Percentiles rank a stretch among this genome's conserved stretches.
phyloP scores from a whole-genome alignment of 495 filamentous ascomycete genomes.

The Hyaloscypha hepaticicola region DNA sequence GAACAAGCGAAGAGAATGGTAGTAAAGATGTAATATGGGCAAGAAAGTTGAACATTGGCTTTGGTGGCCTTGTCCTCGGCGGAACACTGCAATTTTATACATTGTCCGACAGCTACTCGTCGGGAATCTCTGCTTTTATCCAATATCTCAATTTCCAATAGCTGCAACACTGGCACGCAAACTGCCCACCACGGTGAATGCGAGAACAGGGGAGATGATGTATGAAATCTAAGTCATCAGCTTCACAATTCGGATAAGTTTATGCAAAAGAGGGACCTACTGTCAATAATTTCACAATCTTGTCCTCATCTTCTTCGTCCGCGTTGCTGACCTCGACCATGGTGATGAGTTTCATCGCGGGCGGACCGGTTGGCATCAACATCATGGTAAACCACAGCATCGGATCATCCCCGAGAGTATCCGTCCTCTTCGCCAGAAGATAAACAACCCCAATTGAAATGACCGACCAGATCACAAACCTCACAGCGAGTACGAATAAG shows the following conservation, averaged over 20 bases:
- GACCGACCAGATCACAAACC: conserved; percentile 67
- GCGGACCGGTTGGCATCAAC: conserved; percentile 74
- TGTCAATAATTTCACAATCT: conserved; percentile 68
- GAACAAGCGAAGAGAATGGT: no score
- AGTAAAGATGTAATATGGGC: no score
- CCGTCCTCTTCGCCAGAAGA: conserved; percentile 57
- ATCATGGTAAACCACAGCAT: conserved; percentile 77
- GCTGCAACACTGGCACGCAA: conserved; percentile 32
- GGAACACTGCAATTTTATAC: no score
- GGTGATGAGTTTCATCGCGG: conserved; percentile 66
- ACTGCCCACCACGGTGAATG: conserved; percentile 38
- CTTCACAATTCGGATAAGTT: background rate
- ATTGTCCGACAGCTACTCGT: no score
- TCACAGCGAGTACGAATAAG: conserved; percentile 53
- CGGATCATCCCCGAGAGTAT: conserved; percentile 58
- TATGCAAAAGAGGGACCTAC: conserved; percentile 18
- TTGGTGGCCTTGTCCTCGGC: no score
- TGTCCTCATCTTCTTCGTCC: conserved; percentile 60
- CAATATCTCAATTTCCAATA: conserved; percentile 9
- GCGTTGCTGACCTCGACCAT: conserved; percentile 64
- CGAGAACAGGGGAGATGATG: conserved; percentile 37
- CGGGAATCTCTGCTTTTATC: no score
- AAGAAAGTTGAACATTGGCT: no score
- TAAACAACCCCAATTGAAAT: conserved; percentile 61
- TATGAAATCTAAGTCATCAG: conserved; percentile 26